Evolutionary conservation across 1,284 basidiomycete species (phyloP).

Genomic region (Irpex sp.): DNA sequence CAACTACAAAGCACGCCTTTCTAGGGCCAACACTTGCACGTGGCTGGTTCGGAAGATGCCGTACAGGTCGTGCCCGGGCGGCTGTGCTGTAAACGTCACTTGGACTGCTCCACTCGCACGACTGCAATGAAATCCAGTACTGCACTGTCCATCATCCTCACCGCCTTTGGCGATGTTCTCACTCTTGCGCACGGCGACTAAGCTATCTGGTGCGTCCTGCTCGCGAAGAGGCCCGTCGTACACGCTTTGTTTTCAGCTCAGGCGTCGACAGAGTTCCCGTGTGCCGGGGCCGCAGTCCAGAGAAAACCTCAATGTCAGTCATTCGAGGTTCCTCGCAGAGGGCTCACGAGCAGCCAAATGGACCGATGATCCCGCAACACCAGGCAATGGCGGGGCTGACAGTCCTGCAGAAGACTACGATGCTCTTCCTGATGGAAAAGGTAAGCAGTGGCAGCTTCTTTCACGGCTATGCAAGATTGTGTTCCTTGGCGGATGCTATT

Average conservation of each 20-base stretch:
- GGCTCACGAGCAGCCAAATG: constrained; percentile 36
- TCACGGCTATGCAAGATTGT: background rate
- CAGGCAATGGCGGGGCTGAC: constrained; percentile 13
- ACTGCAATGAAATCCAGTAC: background rate
- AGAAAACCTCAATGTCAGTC: constrained; percentile 37
- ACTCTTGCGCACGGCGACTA: background rate
- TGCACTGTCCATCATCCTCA: background rate
- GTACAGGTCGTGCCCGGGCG: background rate
- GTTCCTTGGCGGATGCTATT: background rate
- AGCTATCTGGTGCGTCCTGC: background rate
- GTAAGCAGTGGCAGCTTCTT: constrained; percentile 11
- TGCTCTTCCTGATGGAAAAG: constrained; percentile 21
- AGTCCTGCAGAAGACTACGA: constrained; percentile 21
- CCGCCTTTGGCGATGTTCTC: background rate
- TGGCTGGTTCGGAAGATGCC: background rate
- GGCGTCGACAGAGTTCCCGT: background rate
- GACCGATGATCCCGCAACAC: constrained; percentile 22
- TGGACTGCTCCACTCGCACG: background rate
- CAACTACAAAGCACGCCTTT: background rate
- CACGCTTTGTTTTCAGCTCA: background rate
- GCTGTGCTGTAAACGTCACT: background rate
- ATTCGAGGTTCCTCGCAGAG: constrained; percentile 45
- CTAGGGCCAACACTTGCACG: background rate
- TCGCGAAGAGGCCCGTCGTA: background rate
- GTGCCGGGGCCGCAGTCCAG: constrained; percentile 9